These are phyloP conservation scores for Pestalotiopsis fici DNA, from an alignment of 2,329 filamentous ascomycete genomes.

Conservation along the genomic window DNA sequence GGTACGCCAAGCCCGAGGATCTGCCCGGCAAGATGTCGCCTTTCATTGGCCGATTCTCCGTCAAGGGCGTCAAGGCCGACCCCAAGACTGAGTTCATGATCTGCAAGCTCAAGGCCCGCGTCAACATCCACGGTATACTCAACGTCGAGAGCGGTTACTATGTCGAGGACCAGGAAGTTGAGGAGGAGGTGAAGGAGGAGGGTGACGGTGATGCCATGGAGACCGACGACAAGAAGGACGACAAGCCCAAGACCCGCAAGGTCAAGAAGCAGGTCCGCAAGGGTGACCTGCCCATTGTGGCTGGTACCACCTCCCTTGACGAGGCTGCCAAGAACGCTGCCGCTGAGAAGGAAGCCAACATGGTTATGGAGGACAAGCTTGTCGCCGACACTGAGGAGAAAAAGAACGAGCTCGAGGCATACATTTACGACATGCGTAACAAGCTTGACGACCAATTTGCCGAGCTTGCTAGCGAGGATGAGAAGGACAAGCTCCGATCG, in stretches of 20 bases:
- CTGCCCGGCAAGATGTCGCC: conserved; percentile 89
- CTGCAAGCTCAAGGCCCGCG: conserved; percentile 96
- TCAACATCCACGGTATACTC: conserved; percentile 94
- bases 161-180: conserved; percentile 95
- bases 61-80: conserved; percentile 95
- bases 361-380: conserved; percentile 98
- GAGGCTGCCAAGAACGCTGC: conserved; percentile 64
- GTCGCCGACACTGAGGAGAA: conserved; percentile 98
- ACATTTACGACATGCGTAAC: conserved; percentile 94
- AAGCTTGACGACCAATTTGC: conserved; percentile 92
- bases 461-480: conserved; percentile 85
- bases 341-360: conserved; percentile 80
- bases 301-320: conserved; percentile 81
- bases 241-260: conserved; percentile 81
- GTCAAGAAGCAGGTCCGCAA: conserved; percentile 99
- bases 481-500: conserved; percentile 82
- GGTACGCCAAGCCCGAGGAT: conserved; percentile 82
- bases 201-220: conserved; percentile 75
- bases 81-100: conserved; percentile 98
- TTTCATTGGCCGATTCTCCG: conserved; percentile 96
- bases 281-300: conserved; percentile 86
- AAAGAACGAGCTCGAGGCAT: conserved; percentile 99
- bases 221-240: conserved; percentile 68
- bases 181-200: conserved; percentile 81
- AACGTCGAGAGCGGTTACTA: conserved; percentile 98